These are phyloP conservation scores for Rutstroemia sp. DNA, from an alignment of 2,329 filamentous ascomycete species.

Conservation along the genomic window DNA sequence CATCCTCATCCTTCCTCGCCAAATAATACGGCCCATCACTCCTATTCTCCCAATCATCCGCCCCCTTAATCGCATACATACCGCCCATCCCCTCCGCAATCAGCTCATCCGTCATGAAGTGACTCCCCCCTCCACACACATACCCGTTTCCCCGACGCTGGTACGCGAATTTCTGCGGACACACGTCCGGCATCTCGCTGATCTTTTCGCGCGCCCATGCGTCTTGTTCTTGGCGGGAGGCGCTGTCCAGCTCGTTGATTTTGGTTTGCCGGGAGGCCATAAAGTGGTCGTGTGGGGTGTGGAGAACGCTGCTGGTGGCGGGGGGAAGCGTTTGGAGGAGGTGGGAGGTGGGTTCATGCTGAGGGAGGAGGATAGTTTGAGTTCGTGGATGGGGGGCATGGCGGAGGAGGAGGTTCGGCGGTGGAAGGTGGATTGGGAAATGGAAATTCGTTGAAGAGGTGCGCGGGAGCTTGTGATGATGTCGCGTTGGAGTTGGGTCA, in stretches of 20 bases:
- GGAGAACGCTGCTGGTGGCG: neutral
- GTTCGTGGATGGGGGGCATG: neutral
- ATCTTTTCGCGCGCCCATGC: slow-evolving; percentile 14
- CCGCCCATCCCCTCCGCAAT: slow-evolving; percentile 18
- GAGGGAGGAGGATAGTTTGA: neutral
- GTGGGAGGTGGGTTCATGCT: neutral
- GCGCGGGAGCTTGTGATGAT: neutral
- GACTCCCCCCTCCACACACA: slow-evolving; percentile 13
- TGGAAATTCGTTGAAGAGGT: too few relatives aligned
- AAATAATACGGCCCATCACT: slow-evolving; percentile 2
- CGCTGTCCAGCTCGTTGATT: slow-evolving; percentile 1
- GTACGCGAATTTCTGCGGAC: slow-evolving; percentile 7
- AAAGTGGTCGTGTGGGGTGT: neutral
- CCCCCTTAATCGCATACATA: slow-evolving; percentile 3
- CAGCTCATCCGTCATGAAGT: slow-evolving; percentile 17
- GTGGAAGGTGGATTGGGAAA: too few relatives aligned
- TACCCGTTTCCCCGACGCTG: slow-evolving; percentile 15
- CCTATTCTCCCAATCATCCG: slow-evolving; percentile 4
- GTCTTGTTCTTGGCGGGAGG: slow-evolving; percentile 15
- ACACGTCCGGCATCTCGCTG: slow-evolving; percentile 4
- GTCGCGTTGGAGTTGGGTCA: neutral
- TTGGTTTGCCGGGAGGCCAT: slow-evolving; percentile 16
- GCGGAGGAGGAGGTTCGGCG: too few relatives aligned
- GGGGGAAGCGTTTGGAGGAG: neutral
- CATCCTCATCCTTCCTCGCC: neutral